A percentile compares a stretch with the other conserved stretches of the same genome.
These are phyloP conservation scores for Berkeleyomyces rouxiae DNA, from an alignment of 2,329 filamentous ascomycete species.

Conservation along the genomic window DNA sequence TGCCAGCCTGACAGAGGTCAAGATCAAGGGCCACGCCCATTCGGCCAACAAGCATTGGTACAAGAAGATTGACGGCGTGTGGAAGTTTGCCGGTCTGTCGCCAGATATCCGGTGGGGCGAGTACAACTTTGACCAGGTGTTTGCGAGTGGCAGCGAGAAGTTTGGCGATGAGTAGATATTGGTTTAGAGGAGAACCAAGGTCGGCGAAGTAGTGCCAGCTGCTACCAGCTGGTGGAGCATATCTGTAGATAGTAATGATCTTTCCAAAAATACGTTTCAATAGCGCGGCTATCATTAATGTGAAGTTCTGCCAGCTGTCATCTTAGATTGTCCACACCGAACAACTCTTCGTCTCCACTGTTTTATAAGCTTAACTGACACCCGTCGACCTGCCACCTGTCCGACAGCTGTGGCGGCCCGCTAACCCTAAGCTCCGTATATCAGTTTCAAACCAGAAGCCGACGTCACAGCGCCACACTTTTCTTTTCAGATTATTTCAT, in stretches of 20 bases:
- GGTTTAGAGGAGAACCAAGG: not conserved
- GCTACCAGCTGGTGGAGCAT: too few relatives aligned
- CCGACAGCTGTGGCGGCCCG: not conserved
- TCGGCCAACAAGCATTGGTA: slow-evolving; percentile 41
- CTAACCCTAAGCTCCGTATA: not conserved
- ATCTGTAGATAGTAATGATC: too few relatives aligned
- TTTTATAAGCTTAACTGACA: too few relatives aligned
- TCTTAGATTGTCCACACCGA: too few relatives aligned
- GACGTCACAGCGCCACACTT: not conserved
- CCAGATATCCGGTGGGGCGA: slow-evolving; percentile 41
- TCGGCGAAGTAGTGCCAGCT: too few relatives aligned
- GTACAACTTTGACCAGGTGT: slow-evolving; percentile 41
- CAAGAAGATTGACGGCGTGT: slow-evolving; percentile 38
- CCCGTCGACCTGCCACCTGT: not conserved
- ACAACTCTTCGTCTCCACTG: too few relatives aligned
- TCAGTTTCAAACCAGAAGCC: not conserved
- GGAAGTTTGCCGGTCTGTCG: slow-evolving; percentile 42
- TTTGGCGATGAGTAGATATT: slow-evolving; percentile 10
- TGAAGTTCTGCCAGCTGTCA: too few relatives aligned
- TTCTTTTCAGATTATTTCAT: not conserved
- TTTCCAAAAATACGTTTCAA: too few relatives aligned
- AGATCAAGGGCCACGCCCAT: slow-evolving; percentile 44
- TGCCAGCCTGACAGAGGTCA: slow-evolving; percentile 28
- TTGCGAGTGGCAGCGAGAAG: slow-evolving; percentile 18
- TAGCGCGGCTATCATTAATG: too few relatives aligned